Evolutionary conservation across 768 basidiomycete species (phyloP).

Genomic region (Podaxis pistillaris): DNA sequence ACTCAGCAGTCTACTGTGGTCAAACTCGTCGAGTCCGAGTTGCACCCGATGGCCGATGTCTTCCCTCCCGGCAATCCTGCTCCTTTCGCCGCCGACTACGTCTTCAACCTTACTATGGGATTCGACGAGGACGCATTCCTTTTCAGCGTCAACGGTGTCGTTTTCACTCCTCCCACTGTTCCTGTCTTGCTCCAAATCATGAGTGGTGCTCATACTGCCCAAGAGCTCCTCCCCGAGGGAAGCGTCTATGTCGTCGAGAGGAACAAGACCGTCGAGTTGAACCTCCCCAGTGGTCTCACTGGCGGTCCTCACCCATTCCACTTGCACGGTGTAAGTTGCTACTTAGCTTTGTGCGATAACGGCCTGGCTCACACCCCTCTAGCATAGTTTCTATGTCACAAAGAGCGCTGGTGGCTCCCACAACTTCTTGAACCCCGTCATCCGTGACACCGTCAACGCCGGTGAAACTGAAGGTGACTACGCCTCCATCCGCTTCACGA

Average conservation of each 20-base stretch:
- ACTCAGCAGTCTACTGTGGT: background rate
- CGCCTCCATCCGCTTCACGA: constrained; percentile 54
- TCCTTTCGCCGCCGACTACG: background rate
- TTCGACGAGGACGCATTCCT: background rate
- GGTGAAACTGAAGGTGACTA: constrained; percentile 29
- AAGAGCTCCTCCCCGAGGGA: constrained; percentile 29
- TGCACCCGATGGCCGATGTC: background rate
- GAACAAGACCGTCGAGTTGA: constrained; percentile 37
- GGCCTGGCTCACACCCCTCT: background rate
- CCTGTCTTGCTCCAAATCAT: constrained; percentile 20
- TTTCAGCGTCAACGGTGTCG: background rate
- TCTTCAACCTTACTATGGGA: background rate
- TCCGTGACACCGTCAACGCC: constrained; percentile 12
- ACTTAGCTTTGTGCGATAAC: background rate
- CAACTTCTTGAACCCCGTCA: background rate
- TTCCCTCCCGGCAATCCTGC: background rate
- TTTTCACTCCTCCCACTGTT: constrained; percentile 18
- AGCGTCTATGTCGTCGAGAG: constrained; percentile 34
- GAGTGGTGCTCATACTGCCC: constrained; percentile 14
- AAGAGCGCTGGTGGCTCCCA: background rate
- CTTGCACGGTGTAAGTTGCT: background rate
- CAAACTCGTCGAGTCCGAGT: background rate
- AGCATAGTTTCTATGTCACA: background rate
- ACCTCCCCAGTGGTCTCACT: constrained; percentile 22
- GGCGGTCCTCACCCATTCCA: constrained; percentile 8